Percentiles rank a stretch among this genome's conserved stretches.
Conservation (phyloP, 1,284 basidiomycete genomes). For the Sphagnurus paluster region DNA sequence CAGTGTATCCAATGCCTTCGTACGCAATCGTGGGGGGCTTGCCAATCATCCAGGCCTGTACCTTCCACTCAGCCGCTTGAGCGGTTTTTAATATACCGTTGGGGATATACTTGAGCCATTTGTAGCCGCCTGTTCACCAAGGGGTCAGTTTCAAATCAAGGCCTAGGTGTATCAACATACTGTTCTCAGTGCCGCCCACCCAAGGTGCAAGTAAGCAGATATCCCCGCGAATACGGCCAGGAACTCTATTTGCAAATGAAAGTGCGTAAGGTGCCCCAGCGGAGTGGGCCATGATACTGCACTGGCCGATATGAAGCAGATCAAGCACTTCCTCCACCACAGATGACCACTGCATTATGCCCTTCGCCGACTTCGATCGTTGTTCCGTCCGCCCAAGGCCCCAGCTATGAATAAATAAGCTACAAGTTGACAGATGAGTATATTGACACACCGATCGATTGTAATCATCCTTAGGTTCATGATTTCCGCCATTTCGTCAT, state of each 20-base stretch:
- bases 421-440: constrained; percentile 1
- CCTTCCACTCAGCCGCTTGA: constrained; percentile 95
- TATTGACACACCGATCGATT: constrained; percentile 74
- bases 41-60: constrained; percentile 95
- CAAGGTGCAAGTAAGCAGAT: constrained; percentile 94
- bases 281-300: constrained; percentile 93
- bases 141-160: no score
- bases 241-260: constrained; percentile 77
- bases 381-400: constrained; percentile 88
- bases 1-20: constrained; percentile 77
- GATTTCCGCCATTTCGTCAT: constrained; percentile 93
- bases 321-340: constrained; percentile 91
- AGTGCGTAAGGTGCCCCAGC: constrained; percentile 95
- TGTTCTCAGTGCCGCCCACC: constrained; percentile 87
- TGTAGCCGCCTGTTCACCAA: constrained; percentile 68
- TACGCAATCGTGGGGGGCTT: constrained; percentile 85
- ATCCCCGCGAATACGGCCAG: constrained; percentile 79
- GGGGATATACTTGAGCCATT: constrained; percentile 96
- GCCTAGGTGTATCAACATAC: no score
- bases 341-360: constrained; percentile 88
- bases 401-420: constrained; percentile 59
- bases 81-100: constrained; percentile 92
- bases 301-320: constrained; percentile 74
- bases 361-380: constrained; percentile 67
- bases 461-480: constrained; percentile 89